Percentiles rank a stretch among this genome's conserved stretches.
phyloP scores from a whole-genome alignment of 2,329 filamentous ascomycete genomes.

The Aschersonia sp. region DNA sequence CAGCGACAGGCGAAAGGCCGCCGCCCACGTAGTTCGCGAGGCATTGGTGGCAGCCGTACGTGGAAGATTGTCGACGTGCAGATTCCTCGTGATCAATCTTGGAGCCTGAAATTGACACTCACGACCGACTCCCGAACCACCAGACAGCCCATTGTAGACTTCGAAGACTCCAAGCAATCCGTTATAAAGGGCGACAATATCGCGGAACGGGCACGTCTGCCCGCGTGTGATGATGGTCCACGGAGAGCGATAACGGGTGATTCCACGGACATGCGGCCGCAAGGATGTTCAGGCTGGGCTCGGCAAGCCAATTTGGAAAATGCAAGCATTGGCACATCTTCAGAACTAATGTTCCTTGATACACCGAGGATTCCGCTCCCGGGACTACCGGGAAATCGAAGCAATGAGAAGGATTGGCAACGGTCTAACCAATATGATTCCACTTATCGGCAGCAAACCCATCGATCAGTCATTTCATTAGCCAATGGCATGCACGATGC shows the following conservation, averaged over 20 bases:
- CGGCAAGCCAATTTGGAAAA: slow-evolving; percentile 25
- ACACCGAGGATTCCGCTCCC: slow-evolving; percentile 55
- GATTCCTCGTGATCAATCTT: too few species aligned
- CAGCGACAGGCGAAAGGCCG: too few species aligned
- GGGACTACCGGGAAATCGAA: slow-evolving; percentile 54
- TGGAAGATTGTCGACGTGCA: too few species aligned
- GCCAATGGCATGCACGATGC: slow-evolving; percentile 15
- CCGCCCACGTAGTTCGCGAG: too few species aligned
- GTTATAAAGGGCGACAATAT: slow-evolving; percentile 69
- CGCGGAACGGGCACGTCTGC: slow-evolving; percentile 68
- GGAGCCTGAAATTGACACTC: too few species aligned
- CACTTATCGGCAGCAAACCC: slow-evolving; percentile 16
- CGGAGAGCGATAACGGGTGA: slow-evolving; percentile 58
- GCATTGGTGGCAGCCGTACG: too few species aligned
- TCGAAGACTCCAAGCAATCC: too few species aligned
- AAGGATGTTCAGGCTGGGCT: slow-evolving; percentile 50
- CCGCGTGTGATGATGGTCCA: slow-evolving; percentile 54
- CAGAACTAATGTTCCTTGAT: slow-evolving; percentile 51
- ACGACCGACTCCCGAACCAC: too few species aligned
- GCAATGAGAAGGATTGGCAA: slow-evolving; percentile 49
- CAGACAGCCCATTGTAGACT: too few species aligned
- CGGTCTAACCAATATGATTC: slow-evolving; percentile 17
- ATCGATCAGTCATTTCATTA: slow-evolving; percentile 19
- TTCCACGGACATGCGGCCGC: slow-evolving; percentile 67
- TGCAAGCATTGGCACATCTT: slow-evolving; percentile 22